Evolutionary conservation across 306 rosid species (phyloP), one percentile per base, ranked within the genome.

Genomic region (Lathyrus aphaca): DNA sequence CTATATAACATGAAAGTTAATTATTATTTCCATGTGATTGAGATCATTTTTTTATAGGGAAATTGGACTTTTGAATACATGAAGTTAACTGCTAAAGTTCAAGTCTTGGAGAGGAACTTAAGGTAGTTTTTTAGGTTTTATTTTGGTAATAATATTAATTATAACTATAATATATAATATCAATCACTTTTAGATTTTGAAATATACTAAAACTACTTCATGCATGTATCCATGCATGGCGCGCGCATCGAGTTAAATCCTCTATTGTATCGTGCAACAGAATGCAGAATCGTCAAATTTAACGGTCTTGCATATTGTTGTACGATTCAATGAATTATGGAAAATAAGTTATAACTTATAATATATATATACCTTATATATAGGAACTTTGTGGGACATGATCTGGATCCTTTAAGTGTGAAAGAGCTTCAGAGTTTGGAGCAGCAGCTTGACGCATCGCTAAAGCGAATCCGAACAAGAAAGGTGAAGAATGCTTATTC

Each of bases 361-460:
- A n/a, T n/a, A n/a, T n/a, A 27, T n/a, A 29, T n/a, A 29, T 45
- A 45, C 29, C 61, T 73, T 42, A 58, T 11, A 53, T 75, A 30
- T 68, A 93, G 98, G 91, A 83, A 88, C 73, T 83, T 60, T 32
- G 23, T 61, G 57, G 98, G 98, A 62, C 72, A 84, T 62, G 97
- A 85, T 37, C 66, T 90, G 73, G 88, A 85, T 32, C 82, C 83
- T 30, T 76, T 90, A 65, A 86, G 79, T 86, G 75, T 81, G 78
- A 88, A 84, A 86, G 98, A 90, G 82, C 90, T 93, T 81, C 91
- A 84, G 63, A 79, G 72, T 82, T 82, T 93, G 82, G 98, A 93
- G 77, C 94, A 82, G 73, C 98, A 88, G 74, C 83, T 93, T 61
- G 97, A 90, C 67, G 42, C 68, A 63, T 83, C 96, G 49, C 91